Percentiles rank a stretch among this genome's conserved stretches.
Evolutionary conservation across 2,329 filamentous ascomycete genomes (phyloP).

Genomic region (Claviceps quebecensis): DNA sequence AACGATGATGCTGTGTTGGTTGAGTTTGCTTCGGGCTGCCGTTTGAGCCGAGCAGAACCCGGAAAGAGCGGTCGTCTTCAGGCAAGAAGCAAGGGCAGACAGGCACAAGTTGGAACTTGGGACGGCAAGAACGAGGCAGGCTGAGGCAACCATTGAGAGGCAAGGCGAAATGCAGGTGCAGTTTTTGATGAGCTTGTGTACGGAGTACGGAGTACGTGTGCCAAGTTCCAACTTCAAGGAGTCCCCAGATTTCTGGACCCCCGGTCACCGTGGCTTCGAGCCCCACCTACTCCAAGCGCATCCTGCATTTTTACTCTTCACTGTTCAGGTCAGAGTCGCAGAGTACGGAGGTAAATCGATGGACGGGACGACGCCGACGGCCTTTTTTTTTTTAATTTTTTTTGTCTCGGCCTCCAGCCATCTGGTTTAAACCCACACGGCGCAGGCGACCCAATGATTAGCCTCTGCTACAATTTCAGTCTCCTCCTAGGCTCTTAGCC

Average conservation of each 20-base stretch:
- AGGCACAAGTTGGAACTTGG: not conserved
- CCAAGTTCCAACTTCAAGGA: not conserved
- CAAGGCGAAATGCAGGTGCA: not conserved
- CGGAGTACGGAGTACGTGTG: too few species aligned
- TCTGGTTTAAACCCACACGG: too few species aligned
- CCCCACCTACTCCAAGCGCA: not conserved
- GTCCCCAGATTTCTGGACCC: conserved; percentile 2
- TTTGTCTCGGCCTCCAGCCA: too few species aligned
- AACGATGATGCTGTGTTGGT: too few species aligned
- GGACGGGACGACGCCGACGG: not conserved
- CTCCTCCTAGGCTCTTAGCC: not conserved
- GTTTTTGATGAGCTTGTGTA: too few species aligned
- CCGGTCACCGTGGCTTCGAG: not conserved
- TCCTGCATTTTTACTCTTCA: not conserved
- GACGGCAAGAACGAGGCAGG: not conserved
- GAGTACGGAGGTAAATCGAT: not conserved
- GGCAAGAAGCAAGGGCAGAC: not conserved
- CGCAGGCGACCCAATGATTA: not conserved
- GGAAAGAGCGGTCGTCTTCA: not conserved
- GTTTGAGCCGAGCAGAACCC: conserved; percentile 1
- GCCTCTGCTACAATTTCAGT: not conserved
- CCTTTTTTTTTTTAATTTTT: too few species aligned
- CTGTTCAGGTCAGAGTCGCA: not conserved
- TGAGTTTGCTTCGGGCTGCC: not conserved
- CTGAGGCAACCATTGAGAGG: not conserved